phyloP scores from a whole-genome alignment of 176 grass and related monocot species.

The Cenchrus fungigraminus region DNA sequence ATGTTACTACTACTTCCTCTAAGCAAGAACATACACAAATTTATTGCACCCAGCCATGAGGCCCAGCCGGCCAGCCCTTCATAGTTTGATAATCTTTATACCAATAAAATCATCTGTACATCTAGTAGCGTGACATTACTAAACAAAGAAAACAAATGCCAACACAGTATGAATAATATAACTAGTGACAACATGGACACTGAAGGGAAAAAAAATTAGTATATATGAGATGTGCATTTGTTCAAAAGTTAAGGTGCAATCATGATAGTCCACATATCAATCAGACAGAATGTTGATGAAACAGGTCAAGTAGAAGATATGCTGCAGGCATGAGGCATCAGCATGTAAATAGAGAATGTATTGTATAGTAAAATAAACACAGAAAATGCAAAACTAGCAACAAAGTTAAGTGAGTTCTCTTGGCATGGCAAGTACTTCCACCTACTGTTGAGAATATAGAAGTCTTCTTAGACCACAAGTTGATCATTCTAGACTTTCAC shows the following conservation, averaged over 20 bases:
- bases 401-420: neutral
- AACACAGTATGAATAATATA: neutral
- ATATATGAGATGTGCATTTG: neutral
- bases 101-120: neutral
- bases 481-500: neutral
- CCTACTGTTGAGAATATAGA: neutral
- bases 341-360: neutral
- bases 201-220: neutral
- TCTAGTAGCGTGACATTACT: neutral
- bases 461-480: neutral
- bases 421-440: neutral
- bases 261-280: neutral
- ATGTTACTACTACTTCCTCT: neutral
- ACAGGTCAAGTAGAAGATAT: neutral
- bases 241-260: neutral
- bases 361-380: neutral
- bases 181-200: neutral
- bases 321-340: neutral
- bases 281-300: neutral
- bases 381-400: neutral
- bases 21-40: slow-evolving; percentile 18
- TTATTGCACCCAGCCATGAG: neutral
- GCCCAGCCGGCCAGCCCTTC: neutral
- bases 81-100: neutral
- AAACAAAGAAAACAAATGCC: slow-evolving; percentile 5